Evolutionary conservation across 2,329 filamentous ascomycete species (phyloP).

Genomic region (Calcarisporium arbuscula): DNA sequence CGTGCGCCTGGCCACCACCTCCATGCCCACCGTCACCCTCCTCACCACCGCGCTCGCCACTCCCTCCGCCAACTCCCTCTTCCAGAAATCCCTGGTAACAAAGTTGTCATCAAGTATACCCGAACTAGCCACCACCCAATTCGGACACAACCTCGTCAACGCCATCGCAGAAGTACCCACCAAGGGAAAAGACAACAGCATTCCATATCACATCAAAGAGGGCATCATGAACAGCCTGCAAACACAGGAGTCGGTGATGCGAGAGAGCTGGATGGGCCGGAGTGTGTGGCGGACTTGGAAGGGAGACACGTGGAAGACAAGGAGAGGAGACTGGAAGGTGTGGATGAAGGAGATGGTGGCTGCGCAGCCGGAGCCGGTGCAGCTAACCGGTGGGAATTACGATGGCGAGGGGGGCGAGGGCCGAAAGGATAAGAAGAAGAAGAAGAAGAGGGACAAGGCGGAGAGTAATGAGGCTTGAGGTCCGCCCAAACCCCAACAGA

Average conservation of each 20-base stretch:
- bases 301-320: constrained; percentile 50
- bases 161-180: constrained; percentile 44
- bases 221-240: constrained; percentile 44
- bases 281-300: constrained; percentile 53
- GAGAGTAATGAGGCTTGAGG: constrained; percentile 5
- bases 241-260: constrained; percentile 40
- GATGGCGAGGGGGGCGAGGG: constrained; percentile 11
- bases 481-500: too few relatives aligned
- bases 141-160: constrained; percentile 46
- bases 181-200: constrained; percentile 37
- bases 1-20: constrained; percentile 56
- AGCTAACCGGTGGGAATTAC: too few relatives aligned
- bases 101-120: constrained; percentile 37
- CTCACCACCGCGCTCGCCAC: constrained; percentile 44
- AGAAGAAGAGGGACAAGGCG: constrained; percentile 7
- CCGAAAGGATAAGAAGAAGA: neutral
- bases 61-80: constrained; percentile 41
- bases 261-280: constrained; percentile 48
- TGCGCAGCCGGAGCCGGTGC: constrained; percentile 11
- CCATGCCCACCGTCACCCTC: constrained; percentile 42
- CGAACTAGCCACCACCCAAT: constrained; percentile 42
- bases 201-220: constrained; percentile 55
- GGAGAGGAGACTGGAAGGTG: constrained; percentile 46
- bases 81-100: constrained; percentile 51
- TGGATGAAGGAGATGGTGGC: constrained; percentile 46